Evolutionary conservation across 2,329 filamentous ascomycete species (phyloP).

Genomic region (Gaeumannomyces tritici): DNA sequence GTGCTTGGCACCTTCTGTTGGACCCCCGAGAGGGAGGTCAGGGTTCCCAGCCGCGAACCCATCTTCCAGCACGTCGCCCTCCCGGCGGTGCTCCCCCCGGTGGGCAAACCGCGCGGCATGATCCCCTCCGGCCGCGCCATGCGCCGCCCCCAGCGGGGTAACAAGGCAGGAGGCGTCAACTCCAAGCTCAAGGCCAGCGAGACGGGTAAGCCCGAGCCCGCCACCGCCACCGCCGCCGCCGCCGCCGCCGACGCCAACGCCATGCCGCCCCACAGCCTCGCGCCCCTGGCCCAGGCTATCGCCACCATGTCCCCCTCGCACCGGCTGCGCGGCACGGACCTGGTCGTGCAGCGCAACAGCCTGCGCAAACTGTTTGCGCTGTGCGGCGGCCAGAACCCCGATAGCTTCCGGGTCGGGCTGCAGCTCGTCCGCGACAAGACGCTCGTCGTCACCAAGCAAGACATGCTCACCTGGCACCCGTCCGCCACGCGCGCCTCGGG

Average conservation of each 20-base stretch:
- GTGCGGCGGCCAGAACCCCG: neutral
- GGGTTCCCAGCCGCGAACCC: neutral
- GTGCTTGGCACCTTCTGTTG: neutral
- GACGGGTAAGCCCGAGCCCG: no score
- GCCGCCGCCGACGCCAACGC: no score
- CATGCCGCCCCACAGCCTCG: neutral
- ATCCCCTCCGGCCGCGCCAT: neutral
- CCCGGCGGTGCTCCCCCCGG: neutral
- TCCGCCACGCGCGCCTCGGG: neutral
- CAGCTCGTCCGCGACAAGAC: neutral
- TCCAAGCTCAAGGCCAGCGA: no score
- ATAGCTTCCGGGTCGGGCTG: neutral
- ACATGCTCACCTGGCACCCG: neutral
- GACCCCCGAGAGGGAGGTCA: neutral
- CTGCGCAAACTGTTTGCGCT: constrained; percentile 1
- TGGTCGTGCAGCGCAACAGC: neutral
- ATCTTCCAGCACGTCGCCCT: neutral
- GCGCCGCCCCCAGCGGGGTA: no score
- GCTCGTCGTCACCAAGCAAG: neutral
- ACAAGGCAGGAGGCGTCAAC: neutral
- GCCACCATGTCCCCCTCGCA: neutral
- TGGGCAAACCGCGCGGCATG: neutral
- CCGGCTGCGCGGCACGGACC: neutral
- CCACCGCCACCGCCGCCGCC: neutral
- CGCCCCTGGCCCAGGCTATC: neutral